Base-by-base conservation (phyloP, 2,329 filamentous ascomycete genomes). In the Dryadomyces quercus-mongolicae region DNA sequence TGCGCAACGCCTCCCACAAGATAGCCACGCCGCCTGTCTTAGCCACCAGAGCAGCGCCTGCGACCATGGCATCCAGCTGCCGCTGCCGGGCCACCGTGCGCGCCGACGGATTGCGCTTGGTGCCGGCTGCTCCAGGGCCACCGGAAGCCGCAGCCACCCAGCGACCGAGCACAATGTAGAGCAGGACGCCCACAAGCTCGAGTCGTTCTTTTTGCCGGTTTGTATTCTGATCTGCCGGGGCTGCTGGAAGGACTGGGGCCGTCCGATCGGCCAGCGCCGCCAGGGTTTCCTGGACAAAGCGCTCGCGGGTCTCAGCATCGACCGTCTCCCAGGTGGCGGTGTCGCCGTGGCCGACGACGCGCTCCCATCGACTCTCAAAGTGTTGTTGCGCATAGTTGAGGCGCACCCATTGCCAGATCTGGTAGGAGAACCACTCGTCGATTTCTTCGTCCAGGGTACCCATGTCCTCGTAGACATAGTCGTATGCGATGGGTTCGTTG, bases 401-500 rank as follows among this genome's bases (percentile, higher is more conserved):
- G 63, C 91, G 84, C 49, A 85, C 78, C 70, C 88, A 87, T 66
- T 97, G 91, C 68, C 87, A 86, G 58, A 89, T 84, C 62, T 86
- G 86, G 69, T 97, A 96, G 53, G 85, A 83, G 69, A 98, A 98
- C 93, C 93, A 98, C 71, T 98, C 93, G 66, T 97, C 89, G 49
- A 98, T 76, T 72, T 98, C 93, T 59, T 93, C 88, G 18, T 87
- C 82, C 62, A 95, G 85, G 0, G 81, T 73, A 21, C 84, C 83
- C 54, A 79, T 78, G 67, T 92, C 86, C 25, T 78, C 73, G 70
- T 92, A 92, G 59, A 80, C 80, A 66, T 95, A 98, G 57, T 93
- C 90, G 73, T 98, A 98, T 12, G 82, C 81, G 46, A 78, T 74
- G 51, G 85, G 79, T 60, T 90, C 86, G 52, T 75, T 66, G 59